A percentile compares a stretch with the other conserved stretches of the same genome.
These are phyloP conservation scores for Lentinula sp. DNA, from an alignment of 768 basidiomycete genomes.

Conservation along the genomic window DNA sequence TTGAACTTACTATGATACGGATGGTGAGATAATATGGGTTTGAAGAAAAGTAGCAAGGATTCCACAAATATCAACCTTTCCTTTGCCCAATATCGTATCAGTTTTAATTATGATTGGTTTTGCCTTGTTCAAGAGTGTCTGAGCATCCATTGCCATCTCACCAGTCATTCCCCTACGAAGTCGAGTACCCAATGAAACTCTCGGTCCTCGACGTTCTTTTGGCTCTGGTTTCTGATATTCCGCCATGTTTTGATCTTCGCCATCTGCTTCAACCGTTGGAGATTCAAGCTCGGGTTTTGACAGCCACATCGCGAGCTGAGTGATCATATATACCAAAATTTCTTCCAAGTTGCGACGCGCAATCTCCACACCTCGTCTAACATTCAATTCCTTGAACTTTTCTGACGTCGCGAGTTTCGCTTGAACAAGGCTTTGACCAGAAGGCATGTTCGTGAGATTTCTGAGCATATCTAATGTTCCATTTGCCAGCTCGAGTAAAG, in stretches of 20 bases:
- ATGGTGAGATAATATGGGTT: conserved; percentile 40
- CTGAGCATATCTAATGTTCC: conserved; percentile 70
- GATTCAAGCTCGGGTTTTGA: conserved; percentile 65
- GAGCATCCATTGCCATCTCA: conserved; percentile 71
- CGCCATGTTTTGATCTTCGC: conserved; percentile 34
- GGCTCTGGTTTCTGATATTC: conserved; percentile 22
- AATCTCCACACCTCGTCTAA: conserved; percentile 51
- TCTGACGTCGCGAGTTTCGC: conserved; percentile 8
- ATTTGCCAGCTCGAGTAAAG: conserved; percentile 79
- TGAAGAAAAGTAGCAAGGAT: conserved; percentile 61
- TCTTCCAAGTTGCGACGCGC: conserved; percentile 62
- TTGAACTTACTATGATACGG: not conserved
- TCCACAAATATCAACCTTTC: conserved; percentile 49
- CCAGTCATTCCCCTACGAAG: conserved; percentile 73
- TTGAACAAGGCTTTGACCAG: conserved; percentile 42
- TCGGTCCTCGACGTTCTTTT: conserved; percentile 34
- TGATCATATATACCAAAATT: conserved; percentile 62
- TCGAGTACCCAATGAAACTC: conserved; percentile 55
- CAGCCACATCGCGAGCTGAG: conserved; percentile 76
- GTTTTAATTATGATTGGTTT: conserved; percentile 60
- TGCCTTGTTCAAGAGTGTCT: conserved; percentile 57
- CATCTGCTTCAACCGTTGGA: conserved; percentile 33
- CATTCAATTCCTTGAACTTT: conserved; percentile 34
- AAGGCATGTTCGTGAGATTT: conserved; percentile 56
- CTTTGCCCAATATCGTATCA: conserved; percentile 37